Evolutionary conservation across 768 basidiomycete genomes (phyloP), one percentile per base, ranked within the genome.

Genomic region (Leccinum aurantiacum): DNA sequence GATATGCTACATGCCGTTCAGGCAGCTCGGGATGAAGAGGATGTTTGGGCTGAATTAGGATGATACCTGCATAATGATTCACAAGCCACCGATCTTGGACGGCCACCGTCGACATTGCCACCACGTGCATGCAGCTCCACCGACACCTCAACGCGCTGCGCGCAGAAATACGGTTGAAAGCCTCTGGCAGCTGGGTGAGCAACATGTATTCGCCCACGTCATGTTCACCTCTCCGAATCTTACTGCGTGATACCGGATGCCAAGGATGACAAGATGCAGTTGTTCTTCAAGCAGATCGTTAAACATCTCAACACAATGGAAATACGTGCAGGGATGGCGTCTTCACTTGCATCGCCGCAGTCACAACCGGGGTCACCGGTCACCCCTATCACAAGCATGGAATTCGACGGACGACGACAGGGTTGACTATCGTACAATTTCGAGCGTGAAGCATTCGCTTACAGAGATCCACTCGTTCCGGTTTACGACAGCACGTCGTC

Each of bases 281-380:
- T 84, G 52, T 95, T 95, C 77, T 91, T 95, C 74, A 81, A 89
- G 58, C 91, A 95, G 71, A 87, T 95, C 49, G 89, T 87, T 7
- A 83, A 89, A 50, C 90, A 91, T 70, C 82, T 95, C 58, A 86
- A 87, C 66, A 80, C 82, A 47, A 84, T 93, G 77, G 86, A 90
- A 67, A 78, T 80, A 41, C 81, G 82, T 53, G 79, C 83, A 14
- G 3, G 64, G 57, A 1, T 25, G 25, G 25, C 25, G 25, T 25
- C 25, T 25, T 25, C 25, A 25, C 25, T 25, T 25, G 25, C 25
- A 25, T 25, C 25, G 25, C 25, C 25, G 25, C 25, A 25, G 25
- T 25, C 25, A 25, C 25, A 25, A 25, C 25, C 25, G 25, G 25
- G 1, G 25, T 1, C 25, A 25, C 6, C 25, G 25, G 25, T 25